Evolutionary conservation across 257 asterid genomes (phyloP).

Genomic region (Gentiana straminea): DNA sequence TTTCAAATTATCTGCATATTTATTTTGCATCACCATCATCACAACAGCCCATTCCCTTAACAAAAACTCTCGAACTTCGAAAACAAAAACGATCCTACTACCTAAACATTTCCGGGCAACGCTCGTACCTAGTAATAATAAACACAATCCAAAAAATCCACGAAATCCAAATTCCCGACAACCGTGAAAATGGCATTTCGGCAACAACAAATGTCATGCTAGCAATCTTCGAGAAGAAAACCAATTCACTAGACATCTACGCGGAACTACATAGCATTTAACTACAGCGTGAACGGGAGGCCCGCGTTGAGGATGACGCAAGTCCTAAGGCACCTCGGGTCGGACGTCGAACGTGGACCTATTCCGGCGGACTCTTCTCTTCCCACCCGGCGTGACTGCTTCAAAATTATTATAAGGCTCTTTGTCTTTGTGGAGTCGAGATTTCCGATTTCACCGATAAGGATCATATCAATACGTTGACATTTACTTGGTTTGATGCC

Average conservation of each 20-base stretch:
- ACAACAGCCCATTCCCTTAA: no score
- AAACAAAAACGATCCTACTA: no score
- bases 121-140: no score
- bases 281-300: constrained; percentile 90
- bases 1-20: no score
- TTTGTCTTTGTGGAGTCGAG: constrained; percentile 87
- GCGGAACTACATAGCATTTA: constrained; percentile 66
- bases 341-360: constrained; percentile 56
- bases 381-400: constrained; percentile 80
- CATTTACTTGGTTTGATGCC: constrained; percentile 90
- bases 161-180: no score
- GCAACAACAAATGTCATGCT: constrained; percentile 72
- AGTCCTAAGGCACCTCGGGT: constrained; percentile 60
- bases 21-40: no score
- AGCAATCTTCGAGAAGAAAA: constrained; percentile 81
- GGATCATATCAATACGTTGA: constrained; percentile 67
- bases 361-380: constrained; percentile 36
- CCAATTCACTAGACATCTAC: constrained; percentile 65
- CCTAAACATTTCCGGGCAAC: no score
- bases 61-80: no score
- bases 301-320: constrained; percentile 79
- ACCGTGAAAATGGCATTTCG: no score
- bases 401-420: constrained; percentile 81
- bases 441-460: constrained; percentile 86
- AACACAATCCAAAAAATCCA: no score